Percentiles rank a stretch among this genome's conserved stretches.
phyloP scores from a whole-genome alignment of 345 rosid genomes.

The Luvunga scandens region DNA sequence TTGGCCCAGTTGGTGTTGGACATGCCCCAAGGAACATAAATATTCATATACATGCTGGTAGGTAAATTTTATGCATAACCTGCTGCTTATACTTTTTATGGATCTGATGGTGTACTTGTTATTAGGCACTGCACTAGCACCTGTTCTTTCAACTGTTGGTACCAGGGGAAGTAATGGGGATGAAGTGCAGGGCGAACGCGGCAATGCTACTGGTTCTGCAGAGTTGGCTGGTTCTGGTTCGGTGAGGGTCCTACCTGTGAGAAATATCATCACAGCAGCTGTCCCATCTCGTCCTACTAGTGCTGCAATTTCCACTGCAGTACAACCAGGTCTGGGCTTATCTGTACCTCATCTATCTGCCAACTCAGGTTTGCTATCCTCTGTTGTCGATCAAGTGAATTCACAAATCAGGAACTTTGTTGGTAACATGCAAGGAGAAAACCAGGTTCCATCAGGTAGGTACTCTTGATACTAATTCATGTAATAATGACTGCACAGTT shows the following conservation, averaged over 20 bases:
- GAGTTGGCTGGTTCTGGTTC: constrained; percentile 32
- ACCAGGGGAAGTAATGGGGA: constrained; percentile 47
- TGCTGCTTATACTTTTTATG: background rate
- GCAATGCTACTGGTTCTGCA: constrained; percentile 32
- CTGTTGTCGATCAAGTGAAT: constrained; percentile 40
- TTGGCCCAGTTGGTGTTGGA: constrained; percentile 64
- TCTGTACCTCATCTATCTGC: constrained; percentile 35
- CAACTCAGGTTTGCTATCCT: constrained; percentile 36
- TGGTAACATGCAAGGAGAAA: constrained; percentile 49
- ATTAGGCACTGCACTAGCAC: constrained; percentile 54
- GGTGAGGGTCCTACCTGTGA: constrained; percentile 35
- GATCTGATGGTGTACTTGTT: constrained; percentile 13
- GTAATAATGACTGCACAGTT: constrained; percentile 7
- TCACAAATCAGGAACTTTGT: constrained; percentile 45
- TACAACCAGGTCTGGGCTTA: constrained; percentile 30
- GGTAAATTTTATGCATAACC: constrained; percentile 22
- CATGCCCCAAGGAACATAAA: constrained; percentile 71
- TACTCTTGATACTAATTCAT: constrained; percentile 13
- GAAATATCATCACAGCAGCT: constrained; percentile 47
- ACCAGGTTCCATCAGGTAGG: constrained; percentile 50
- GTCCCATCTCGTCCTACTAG: constrained; percentile 43
- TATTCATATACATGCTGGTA: constrained; percentile 97
- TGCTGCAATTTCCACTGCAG: constrained; percentile 26
- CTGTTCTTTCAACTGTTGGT: constrained; percentile 51
- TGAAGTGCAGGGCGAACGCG: constrained; percentile 51